Percentiles rank a stretch among this genome's conserved stretches.
These are phyloP conservation scores for Dactylellina drechsleri DNA, from an alignment of 2,329 filamentous ascomycete species.

Conservation along the genomic window DNA sequence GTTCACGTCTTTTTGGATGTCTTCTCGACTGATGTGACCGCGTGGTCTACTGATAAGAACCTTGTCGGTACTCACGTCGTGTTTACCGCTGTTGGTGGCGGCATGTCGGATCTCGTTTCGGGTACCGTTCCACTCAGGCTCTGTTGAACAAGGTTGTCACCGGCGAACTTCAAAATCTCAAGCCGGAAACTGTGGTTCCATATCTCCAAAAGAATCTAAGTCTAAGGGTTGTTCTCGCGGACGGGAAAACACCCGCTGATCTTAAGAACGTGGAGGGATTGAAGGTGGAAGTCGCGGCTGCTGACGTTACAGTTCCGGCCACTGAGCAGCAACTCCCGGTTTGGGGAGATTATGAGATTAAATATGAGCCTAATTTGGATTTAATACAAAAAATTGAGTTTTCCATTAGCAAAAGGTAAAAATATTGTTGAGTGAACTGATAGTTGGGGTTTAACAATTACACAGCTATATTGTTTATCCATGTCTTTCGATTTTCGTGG, in stretches of 20 bases:
- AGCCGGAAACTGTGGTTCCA: slow-evolving; percentile 59
- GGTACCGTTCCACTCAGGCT: slow-evolving; percentile 62
- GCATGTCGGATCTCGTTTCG: slow-evolving; percentile 60
- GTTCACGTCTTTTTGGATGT: slow-evolving; percentile 62
- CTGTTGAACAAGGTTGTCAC: slow-evolving; percentile 60
- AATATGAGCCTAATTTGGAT: slow-evolving; percentile 56
- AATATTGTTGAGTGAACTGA: no score
- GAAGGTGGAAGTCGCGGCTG: slow-evolving; percentile 58
- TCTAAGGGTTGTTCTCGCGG: slow-evolving; percentile 57
- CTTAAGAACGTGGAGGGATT: slow-evolving; percentile 58
- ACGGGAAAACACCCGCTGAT: slow-evolving; percentile 49
- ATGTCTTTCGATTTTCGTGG: no score
- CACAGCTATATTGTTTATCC: no score
- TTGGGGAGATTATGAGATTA: slow-evolving; percentile 59
- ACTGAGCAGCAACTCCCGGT: slow-evolving; percentile 54
- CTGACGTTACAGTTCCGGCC: slow-evolving; percentile 57
- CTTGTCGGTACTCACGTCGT: slow-evolving; percentile 63
- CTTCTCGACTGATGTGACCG: slow-evolving; percentile 58
- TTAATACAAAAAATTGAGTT: no score
- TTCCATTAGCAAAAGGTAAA: no score
- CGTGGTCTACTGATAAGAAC: slow-evolving; percentile 62
- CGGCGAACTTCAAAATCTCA: slow-evolving; percentile 59
- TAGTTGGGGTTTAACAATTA: no score
- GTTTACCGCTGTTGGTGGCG: slow-evolving; percentile 60
- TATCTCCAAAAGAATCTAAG: slow-evolving; percentile 59